phyloP scores from a whole-genome alignment of 352 stramenopile genomes.

The Pythium brassicae region DNA sequence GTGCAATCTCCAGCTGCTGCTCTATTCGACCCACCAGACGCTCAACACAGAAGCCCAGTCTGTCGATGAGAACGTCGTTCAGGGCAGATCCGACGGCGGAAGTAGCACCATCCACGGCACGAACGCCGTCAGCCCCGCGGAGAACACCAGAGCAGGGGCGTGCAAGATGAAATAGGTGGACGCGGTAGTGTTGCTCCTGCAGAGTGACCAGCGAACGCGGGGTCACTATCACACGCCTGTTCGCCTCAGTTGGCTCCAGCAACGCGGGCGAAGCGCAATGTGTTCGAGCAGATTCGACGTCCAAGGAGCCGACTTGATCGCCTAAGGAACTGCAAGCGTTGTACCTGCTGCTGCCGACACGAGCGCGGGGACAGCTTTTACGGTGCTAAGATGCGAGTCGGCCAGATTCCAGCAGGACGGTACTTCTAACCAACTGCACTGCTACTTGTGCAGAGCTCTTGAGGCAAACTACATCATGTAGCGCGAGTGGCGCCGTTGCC shows the following conservation, averaged over 20 bases:
- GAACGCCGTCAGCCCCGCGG: too few relatives aligned
- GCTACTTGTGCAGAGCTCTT: too few relatives aligned
- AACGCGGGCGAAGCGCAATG: neutral
- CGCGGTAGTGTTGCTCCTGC: neutral
- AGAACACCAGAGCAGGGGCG: neutral
- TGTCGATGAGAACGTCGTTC: too few relatives aligned
- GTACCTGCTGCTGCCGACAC: too few relatives aligned
- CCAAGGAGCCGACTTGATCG: neutral
- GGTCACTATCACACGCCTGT: neutral
- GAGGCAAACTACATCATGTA: too few relatives aligned
- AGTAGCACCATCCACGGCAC: too few relatives aligned
- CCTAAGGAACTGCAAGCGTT: too few relatives aligned
- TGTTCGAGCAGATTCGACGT: neutral
- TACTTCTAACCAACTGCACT: too few relatives aligned
- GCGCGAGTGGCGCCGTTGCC: too few relatives aligned
- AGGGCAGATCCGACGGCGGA: neutral
- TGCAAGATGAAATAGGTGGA: slow-evolving; percentile 1
- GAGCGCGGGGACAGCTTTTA: too few relatives aligned
- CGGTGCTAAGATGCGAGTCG: too few relatives aligned
- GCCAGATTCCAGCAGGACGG: too few relatives aligned
- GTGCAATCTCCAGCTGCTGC: neutral
- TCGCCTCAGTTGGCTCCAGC: neutral
- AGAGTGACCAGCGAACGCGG: neutral
- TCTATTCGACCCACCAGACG: neutral
- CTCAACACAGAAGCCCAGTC: neutral